Conservation (phyloP, 257 asterid species). For the Ocimum tenuiflorum region DNA sequence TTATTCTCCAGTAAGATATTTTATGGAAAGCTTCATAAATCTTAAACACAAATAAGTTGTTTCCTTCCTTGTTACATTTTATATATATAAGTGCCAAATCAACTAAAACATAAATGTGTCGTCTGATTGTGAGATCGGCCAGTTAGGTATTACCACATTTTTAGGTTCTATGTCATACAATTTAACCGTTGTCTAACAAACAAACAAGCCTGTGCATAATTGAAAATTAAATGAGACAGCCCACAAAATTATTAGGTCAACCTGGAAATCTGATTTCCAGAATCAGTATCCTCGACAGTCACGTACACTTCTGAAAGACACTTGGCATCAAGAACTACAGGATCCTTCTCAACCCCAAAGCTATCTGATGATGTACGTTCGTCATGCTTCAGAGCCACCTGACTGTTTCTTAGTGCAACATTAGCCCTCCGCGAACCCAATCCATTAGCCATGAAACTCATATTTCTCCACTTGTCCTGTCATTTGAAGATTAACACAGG, state of each 20-base stretch:
- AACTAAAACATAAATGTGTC: no score
- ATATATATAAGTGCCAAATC: no score
- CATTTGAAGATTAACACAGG: conserved; percentile 7
- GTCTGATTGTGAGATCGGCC: no score
- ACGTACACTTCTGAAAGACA: conserved; percentile 32
- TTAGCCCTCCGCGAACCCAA: conserved; percentile 73
- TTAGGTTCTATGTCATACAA: no score
- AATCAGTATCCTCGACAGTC: no score
- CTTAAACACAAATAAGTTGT: background rate
- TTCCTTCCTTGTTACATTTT: background rate
- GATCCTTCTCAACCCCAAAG: conserved; percentile 26
- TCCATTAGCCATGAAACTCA: conserved; percentile 71
- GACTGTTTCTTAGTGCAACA: conserved; percentile 31
- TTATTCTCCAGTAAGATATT: background rate
- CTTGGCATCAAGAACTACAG: conserved; percentile 33
- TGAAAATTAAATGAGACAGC: no score
- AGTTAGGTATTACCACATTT: no score
- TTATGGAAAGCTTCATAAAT: background rate
- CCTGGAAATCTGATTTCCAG: no score
- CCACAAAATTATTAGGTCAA: no score
- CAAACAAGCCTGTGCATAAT: no score
- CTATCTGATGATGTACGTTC: conserved; percentile 24
- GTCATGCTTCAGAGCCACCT: conserved; percentile 35
- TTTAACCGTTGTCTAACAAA: no score
- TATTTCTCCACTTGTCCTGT: conserved; percentile 96